Base-by-base conservation (phyloP, 352 stramenopile genomes). In the Pythium dissimile region DNA sequence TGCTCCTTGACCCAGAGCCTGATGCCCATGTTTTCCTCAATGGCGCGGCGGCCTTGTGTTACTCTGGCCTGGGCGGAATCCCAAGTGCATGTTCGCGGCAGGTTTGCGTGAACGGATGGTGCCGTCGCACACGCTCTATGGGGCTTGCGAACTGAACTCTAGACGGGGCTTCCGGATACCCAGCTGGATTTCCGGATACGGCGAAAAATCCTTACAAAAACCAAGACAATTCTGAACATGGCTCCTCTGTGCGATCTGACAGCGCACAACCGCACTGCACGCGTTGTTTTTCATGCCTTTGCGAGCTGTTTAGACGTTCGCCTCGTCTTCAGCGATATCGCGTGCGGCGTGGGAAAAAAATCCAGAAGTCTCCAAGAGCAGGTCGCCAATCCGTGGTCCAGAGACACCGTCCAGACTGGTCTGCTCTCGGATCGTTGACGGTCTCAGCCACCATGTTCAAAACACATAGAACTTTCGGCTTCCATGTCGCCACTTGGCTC, bases 11-110 rank as follows among this genome's bases (percentile, higher is more conserved):
- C 52, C 59, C 59, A 66, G 42, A 66, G 50, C 16, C 48, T 39
- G 35, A 65, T 65, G 57, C 57, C 57, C 57, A 65, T 65, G 41
- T 9, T 52, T n/a, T n/a, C n/a, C n/a, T n/a, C n/a, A n/a, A n/a
- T n/a, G n/a, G n/a, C n/a, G n/a, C n/a, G 35, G 38, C 20, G 3
- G 18, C 24, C 13, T 23, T 35, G 21, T 27, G 20, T 49, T 26
- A 44, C 31, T 23, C 54, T 62, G 37, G 48, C 58, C 49, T 47
- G 34, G 39, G 56, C 37, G 51, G 34, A 66, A 66, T 57, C 51
- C 59, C 59, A 66, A 66, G 59, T 66, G 59, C 59, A 66, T 44
- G 47, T 61, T 38, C 20, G 30, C 48, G 28, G 38, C 10, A 32
- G 55, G 47, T 63, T 32, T 30, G 20, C 50, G 31, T 28, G 38